Base-by-base conservation (phyloP, 176 grass and related monocot species). In the Juncus effusus region DNA sequence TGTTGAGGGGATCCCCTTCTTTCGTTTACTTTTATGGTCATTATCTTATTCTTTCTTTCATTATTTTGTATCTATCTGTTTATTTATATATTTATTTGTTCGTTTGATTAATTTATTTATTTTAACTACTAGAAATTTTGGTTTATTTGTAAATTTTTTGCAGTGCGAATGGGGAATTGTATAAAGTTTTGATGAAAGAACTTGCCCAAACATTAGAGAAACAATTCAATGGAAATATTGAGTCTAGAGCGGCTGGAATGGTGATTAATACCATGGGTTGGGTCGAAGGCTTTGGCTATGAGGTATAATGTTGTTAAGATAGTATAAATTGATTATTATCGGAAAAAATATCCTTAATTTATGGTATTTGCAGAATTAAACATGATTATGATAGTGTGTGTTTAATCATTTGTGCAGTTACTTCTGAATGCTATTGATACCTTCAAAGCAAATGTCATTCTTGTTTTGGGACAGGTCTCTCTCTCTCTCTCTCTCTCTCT, bases 261-360 rank as follows among this genome's bases (percentile, higher is more conserved):
- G 61, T 97, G 53, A 89, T 97, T 58, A 97, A 97, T 47, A 89
- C 85, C 28, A 97, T 97, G 85, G 94, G 94, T n/a, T 97, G 94
- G 94, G 94, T 97, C 65, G 94, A 97, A 92, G 88, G 88, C 40
- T 88, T 97, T 78, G 94, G 94, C 15, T 92, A 89, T 14, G 88
- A 92, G 85, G 94, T 97, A 69, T 7, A 60, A 5, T 51, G 66
- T 14, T 73, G 10, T 28, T 28, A 6, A 16, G 51, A 40, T 5
- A 37, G 38, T 69, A 40, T 63, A 64, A 10, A 7, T 13, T 15
- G 12, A 42, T 13, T 64, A 15, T 82, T n/a, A 42, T 16, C 19
- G 13, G 9, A 42, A 62, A 13, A 58, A 60, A 40, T 35, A 36
- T 53, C 69, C 53, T 61, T 12, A 49, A 10, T 62, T 74, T 6